Evolutionary conservation across 352 stramenopile genomes (phyloP), one percentile per base, ranked within the genome.

Genomic region (Phytopythium helicoides): DNA sequence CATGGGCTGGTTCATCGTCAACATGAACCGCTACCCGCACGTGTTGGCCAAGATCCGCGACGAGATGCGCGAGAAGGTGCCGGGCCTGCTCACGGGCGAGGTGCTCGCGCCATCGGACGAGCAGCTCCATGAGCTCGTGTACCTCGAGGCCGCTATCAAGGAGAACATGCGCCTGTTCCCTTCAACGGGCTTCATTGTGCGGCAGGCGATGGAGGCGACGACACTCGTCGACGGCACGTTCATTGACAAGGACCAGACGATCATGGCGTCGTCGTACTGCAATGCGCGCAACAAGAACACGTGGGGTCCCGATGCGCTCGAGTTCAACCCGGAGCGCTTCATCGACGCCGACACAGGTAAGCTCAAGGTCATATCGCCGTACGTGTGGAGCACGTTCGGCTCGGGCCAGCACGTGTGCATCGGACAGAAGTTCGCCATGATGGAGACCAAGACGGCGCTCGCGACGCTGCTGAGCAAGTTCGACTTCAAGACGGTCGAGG

Each of bases 141-240:
- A 89, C 41, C 52, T 90, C 1, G 66, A 82, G 34, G 81, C 72
- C 5, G 73, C 76, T 7, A 64, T 91, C 7, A 65, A 62, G 11
- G 83, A 94, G 56, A 87, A 70, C 23, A 62, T 94, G 28, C 76
- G 84, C 1, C 56, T 94, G 10, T 78, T 76, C 50, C 80, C 81
- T 25, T 71, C 77, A 14, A 77, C 87, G 11, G 66, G 64, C 3
- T 69, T 78, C 18, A 76, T 81, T 16, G 66, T 69, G n/a, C 77
- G 76, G 18, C 66, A 73, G 18, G 72, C 65, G 1, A 73, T 68
- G 7, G 33, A 56, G 11, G 55, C 66, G 26, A 78, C 73, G 7
- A 54, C 61, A 22, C 56, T 86, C 4, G 54, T 47, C 28, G 74
- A 89, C 47, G 76, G 73, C 45, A 86, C 76, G 8, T 60, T 63